Percentiles rank a stretch among this genome's conserved stretches.
phyloP scores from a whole-genome alignment of 1,284 basidiomycete species.

The Porodaedalea pini region DNA sequence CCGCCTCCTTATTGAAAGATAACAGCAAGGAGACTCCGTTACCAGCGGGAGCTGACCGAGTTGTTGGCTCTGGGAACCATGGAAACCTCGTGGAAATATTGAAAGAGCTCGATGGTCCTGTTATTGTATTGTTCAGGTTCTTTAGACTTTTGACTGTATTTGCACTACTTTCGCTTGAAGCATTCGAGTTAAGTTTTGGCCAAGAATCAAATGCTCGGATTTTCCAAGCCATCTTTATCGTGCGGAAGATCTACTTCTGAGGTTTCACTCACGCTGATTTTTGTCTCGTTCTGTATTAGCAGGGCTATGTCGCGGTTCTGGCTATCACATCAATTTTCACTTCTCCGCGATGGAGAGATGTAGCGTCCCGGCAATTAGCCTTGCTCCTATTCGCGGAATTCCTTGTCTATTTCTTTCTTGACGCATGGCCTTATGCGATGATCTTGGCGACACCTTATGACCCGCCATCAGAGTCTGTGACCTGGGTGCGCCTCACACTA shows the following conservation, averaged over 20 bases:
- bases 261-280: background rate
- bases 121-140: constrained; percentile 13
- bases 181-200: constrained; percentile 1
- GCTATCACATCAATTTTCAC: constrained; percentile 21
- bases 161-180: constrained; percentile 10
- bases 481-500: constrained; percentile 38
- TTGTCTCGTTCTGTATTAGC: background rate
- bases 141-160: constrained; percentile 4
- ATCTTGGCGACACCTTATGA: constrained; percentile 41
- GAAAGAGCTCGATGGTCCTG: constrained; percentile 1
- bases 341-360: constrained; percentile 19
- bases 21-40: background rate
- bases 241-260: background rate
- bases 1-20: background rate
- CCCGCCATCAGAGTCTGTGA: constrained; percentile 31
- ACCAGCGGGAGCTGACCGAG: background rate
- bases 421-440: constrained; percentile 48
- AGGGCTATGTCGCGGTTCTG: constrained; percentile 24
- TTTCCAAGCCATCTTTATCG: constrained; percentile 4
- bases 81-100: background rate
- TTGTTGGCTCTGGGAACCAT: too few relatives aligned
- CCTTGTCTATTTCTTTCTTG: constrained; percentile 45
- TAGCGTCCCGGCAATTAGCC: constrained; percentile 26
- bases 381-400: constrained; percentile 39
- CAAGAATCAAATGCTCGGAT: background rate